phyloP scores from a whole-genome alignment of 139 green algal genomes.

The Edaphochlamys debaryana region DNA sequence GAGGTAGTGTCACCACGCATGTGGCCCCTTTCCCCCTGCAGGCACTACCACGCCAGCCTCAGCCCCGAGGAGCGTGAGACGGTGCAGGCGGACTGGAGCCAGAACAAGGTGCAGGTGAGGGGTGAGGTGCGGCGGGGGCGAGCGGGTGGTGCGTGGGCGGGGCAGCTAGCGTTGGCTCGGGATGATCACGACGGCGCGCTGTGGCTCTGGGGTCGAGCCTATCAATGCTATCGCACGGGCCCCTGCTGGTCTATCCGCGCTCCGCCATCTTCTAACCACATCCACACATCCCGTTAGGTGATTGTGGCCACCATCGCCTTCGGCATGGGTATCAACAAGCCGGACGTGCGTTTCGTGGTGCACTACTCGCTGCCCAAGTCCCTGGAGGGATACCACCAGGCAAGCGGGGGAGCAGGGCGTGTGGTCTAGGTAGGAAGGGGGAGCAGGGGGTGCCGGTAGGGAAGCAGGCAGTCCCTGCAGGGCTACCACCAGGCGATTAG shows the following conservation, averaged over 20 bases:
- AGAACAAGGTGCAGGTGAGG: constrained; percentile 67
- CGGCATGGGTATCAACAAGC: constrained; percentile 77
- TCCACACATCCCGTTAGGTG: constrained; percentile 58
- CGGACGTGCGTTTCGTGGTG: constrained; percentile 90
- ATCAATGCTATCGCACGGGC: too few species aligned
- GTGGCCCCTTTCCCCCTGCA: too few species aligned
- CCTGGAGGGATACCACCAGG: constrained; percentile 89
- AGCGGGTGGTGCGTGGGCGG: background rate
- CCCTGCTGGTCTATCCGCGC: too few species aligned
- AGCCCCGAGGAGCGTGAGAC: constrained; percentile 71
- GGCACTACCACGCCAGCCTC: constrained; percentile 88
- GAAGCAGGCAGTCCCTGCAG: too few species aligned
- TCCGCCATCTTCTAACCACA: too few species aligned
- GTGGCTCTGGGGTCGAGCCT: too few species aligned
- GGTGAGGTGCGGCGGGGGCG: background rate
- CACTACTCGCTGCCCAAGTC: constrained; percentile 92
- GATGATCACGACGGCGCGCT: too few species aligned
- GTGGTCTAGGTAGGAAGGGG: background rate
- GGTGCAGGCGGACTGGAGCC: constrained; percentile 87
- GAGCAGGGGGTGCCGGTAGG: background rate
- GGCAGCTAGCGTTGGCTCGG: background rate
- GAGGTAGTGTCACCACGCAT: too few species aligned
- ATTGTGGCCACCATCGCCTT: constrained; percentile 90
- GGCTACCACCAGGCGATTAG: too few species aligned
- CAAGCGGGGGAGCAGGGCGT: background rate